A percentile compares a stretch with the other conserved stretches of the same genome.
Conservation (phyloP, 176 grass and related monocot genomes). For the Eremochloa ophiuroides region DNA sequence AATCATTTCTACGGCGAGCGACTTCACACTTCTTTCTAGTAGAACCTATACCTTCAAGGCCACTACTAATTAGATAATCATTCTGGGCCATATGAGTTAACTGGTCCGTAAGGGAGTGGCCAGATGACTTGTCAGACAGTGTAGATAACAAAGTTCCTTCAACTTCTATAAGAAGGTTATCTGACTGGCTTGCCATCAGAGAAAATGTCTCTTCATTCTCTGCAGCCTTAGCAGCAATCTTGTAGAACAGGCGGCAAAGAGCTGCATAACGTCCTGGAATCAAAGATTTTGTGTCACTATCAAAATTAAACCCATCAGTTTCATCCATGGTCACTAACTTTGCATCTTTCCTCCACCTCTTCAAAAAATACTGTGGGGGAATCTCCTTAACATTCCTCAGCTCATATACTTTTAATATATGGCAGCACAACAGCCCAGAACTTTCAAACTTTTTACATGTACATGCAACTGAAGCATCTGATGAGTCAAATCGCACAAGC, state of each 20-base stretch:
- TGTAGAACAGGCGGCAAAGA: slow-evolving; percentile 70
- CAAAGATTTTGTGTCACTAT: slow-evolving; percentile 36
- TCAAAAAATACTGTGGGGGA: slow-evolving; percentile 62
- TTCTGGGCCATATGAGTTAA: slow-evolving; percentile 40
- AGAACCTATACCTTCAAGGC: slow-evolving; percentile 42
- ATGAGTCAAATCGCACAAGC: slow-evolving; percentile 68
- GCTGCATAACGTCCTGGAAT: slow-evolving; percentile 51
- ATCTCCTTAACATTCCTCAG: slow-evolving; percentile 75
- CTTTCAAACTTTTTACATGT: slow-evolving; percentile 84
- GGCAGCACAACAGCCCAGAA: slow-evolving; percentile 77
- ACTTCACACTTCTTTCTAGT: slow-evolving; percentile 55
- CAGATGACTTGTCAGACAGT: slow-evolving; percentile 45
- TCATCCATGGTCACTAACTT: slow-evolving; percentile 45
- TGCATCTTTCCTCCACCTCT: slow-evolving; percentile 86
- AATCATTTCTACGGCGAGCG: slow-evolving; percentile 40
- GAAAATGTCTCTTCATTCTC: slow-evolving; percentile 62
- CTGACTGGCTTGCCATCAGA: slow-evolving; percentile 62
- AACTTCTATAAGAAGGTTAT: slow-evolving; percentile 66
- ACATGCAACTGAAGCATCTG: slow-evolving; percentile 60
- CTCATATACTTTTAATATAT: slow-evolving; percentile 86
- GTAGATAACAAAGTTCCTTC: slow-evolving; percentile 55
- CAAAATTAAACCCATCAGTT: slow-evolving; percentile 42
- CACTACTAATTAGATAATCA: slow-evolving; percentile 39
- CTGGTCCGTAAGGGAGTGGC: slow-evolving; percentile 41
- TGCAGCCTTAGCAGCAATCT: slow-evolving; percentile 80